Percentiles rank a stretch among this genome's conserved stretches.
These are phyloP conservation scores for Pyrrhoderma noxium DNA, from an alignment of 1,284 basidiomycete species.

Conservation along the genomic window DNA sequence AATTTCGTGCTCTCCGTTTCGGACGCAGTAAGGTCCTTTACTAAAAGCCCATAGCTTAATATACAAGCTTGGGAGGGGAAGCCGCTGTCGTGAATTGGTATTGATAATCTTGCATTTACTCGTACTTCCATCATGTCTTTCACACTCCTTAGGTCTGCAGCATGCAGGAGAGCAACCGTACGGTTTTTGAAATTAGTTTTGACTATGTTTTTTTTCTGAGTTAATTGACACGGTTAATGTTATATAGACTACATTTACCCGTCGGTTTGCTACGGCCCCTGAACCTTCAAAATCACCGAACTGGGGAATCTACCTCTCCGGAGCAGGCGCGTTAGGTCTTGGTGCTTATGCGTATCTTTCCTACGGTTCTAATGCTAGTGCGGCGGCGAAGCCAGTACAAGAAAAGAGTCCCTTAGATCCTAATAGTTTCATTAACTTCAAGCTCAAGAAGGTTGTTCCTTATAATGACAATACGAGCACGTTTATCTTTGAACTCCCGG, in stretches of 20 bases:
- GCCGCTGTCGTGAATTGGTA: not conserved
- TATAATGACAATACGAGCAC: constrained; percentile 89
- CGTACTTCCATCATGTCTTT: constrained; percentile 15
- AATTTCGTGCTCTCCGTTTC: too few relatives aligned
- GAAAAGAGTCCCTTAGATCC: constrained; percentile 65
- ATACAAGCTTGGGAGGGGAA: not conserved
- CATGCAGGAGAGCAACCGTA: constrained; percentile 10
- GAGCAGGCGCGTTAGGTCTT: constrained; percentile 42
- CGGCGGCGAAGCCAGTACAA: constrained; percentile 28
- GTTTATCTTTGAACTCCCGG: constrained; percentile 84
- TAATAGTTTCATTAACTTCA: constrained; percentile 71
- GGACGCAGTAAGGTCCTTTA: too few relatives aligned
- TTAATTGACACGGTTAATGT: too few relatives aligned
- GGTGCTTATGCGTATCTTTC: constrained; percentile 42
- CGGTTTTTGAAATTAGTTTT: not conserved
- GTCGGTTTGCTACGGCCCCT: constrained; percentile 42
- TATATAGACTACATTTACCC: constrained; percentile 23
- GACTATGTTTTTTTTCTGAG: not conserved
- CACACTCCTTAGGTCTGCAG: constrained; percentile 10
- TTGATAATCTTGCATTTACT: not conserved
- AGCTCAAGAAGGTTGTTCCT: constrained; percentile 74
- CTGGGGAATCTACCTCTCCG: constrained; percentile 42
- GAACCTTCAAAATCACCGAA: constrained; percentile 40
- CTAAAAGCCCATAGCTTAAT: too few relatives aligned
- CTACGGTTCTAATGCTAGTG: constrained; percentile 20